Percentiles rank a stretch among this genome's conserved stretches.
phyloP scores from a whole-genome alignment of 2,329 filamentous ascomycete genomes.

The Fusarium goolgardi region DNA sequence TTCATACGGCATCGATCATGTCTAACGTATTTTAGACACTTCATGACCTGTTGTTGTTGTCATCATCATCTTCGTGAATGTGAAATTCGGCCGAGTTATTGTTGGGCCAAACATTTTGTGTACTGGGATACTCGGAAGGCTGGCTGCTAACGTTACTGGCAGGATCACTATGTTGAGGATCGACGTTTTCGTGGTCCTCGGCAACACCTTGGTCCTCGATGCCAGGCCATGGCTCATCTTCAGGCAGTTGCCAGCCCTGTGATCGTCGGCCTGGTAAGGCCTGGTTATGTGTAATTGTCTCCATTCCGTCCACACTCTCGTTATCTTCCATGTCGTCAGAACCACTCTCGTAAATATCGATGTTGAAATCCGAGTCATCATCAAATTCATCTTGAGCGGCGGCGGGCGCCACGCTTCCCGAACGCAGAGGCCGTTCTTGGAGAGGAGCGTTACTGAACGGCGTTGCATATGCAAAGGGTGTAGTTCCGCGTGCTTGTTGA shows the following conservation, averaged over 20 bases:
- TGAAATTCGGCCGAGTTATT: conserved; percentile 50
- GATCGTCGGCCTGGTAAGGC: conserved; percentile 39
- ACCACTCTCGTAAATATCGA: conserved; percentile 53
- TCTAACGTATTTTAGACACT: conserved; percentile 1
- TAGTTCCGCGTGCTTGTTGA: conserved; percentile 56
- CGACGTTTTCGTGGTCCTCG: conserved; percentile 64
- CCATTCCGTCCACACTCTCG: conserved; percentile 44
- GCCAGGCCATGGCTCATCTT: conserved; percentile 68
- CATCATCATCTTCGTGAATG: conserved; percentile 56
- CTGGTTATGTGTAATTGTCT: conserved; percentile 46
- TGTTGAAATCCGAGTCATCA: conserved; percentile 53
- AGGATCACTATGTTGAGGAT: conserved; percentile 54
- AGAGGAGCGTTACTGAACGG: conserved; percentile 73
- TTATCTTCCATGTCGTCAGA: conserved; percentile 51
- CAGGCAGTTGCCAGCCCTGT: conserved; percentile 54
- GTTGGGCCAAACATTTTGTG: conserved; percentile 57
- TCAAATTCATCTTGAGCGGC: conserved; percentile 50
- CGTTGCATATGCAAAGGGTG: conserved; percentile 79
- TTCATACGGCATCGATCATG: conserved; percentile 24
- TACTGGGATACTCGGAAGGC: conserved; percentile 68
- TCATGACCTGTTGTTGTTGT: conserved; percentile 33
- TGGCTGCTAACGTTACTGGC: conserved; percentile 60
- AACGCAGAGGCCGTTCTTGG: conserved; percentile 53
- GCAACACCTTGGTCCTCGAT: conserved; percentile 63
- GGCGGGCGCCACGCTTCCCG: conserved; percentile 47